Base-by-base conservation (phyloP, 257 asterid genomes). In the Fraxinus anomala region DNA sequence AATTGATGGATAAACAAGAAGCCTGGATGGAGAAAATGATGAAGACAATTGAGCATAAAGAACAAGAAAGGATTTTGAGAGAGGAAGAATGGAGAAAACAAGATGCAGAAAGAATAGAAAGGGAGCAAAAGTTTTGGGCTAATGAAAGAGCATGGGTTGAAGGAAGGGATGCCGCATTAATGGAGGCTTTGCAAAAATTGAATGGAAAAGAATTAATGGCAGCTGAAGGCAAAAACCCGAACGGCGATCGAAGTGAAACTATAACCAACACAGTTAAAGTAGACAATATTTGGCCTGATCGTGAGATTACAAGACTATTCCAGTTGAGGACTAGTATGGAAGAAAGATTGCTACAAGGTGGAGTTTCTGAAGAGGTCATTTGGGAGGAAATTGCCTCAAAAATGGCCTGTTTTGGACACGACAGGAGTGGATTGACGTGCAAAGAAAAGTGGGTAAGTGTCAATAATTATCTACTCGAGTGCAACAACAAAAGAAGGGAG, bases 51-150 rank as follows among this genome's bases (percentile, higher is more conserved):
- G 99, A 93, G 79, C 79, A 91, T 12, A 93, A 90, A 83, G 99
- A 96, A 82, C 82, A 85, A 42, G 99, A 93, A 73, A 91, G 97
- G 86, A 31, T 80, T 72, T 3, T 74, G 44, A 82, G 97, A 51
- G 97, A 92, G 73, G 97, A 90, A 30, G 97, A 87, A 61, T 96
- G 99, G 99, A 81, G 94, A 81, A 91, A 89, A 59, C 92, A 92
- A 80, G 96, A 93, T 16, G 85, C 87, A 0, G 91, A 73, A 0
- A 80, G 97, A 83, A 80, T 92, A 1, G 99, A 96, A 6, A 82
- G 88, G 19, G 96, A 92, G 77, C 96, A 92, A 30, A 87, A 83
- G 59, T 89, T 89, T 54, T 96, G 99, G 99, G 97, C 97, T 6
- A 81, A 74, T 16, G 98, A 93, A 79, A 86, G 97, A 26, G 91